Conservation (phyloP, 495 filamentous ascomycete genomes). For the Aspergillus indologenus region DNA sequence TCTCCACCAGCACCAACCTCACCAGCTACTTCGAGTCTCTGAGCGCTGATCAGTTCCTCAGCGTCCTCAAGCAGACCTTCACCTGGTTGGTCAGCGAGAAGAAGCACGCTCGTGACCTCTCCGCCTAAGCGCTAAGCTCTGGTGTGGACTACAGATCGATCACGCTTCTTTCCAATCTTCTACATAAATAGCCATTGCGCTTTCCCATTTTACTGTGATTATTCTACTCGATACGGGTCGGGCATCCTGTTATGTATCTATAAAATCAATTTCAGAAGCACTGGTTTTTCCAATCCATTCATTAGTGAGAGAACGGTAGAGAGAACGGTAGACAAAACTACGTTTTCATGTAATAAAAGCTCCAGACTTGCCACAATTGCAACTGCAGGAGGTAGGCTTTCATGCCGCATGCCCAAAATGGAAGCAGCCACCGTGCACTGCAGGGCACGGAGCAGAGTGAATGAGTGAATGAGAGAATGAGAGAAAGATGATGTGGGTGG, state of each 20-base stretch:
- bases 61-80: constrained; percentile 31
- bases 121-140: constrained; percentile 18
- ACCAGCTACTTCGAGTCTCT: constrained; percentile 37
- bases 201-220: constrained; percentile 15
- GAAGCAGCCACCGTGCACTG: background rate
- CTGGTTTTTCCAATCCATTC: too few relatives aligned
- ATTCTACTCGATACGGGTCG: constrained; percentile 11
- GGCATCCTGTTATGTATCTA: constrained; percentile 16
- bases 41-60: constrained; percentile 36
- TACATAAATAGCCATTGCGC: constrained; percentile 6
- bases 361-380: background rate
- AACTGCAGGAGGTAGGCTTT: background rate
- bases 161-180: constrained; percentile 9
- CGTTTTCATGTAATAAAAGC: too few relatives aligned
- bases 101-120: constrained; percentile 36
- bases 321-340: too few relatives aligned
- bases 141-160: constrained; percentile 14
- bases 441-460: too few relatives aligned
- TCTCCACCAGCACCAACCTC: constrained; percentile 26
- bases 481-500: too few relatives aligned
- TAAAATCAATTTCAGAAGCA: constrained; percentile 7
- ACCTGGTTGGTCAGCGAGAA: constrained; percentile 40
- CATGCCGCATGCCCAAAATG: background rate
- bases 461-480: background rate
- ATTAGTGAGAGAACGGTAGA: too few relatives aligned